Conservation (phyloP, 2,329 filamentous ascomycete genomes). For the Fusarium graminum region DNA sequence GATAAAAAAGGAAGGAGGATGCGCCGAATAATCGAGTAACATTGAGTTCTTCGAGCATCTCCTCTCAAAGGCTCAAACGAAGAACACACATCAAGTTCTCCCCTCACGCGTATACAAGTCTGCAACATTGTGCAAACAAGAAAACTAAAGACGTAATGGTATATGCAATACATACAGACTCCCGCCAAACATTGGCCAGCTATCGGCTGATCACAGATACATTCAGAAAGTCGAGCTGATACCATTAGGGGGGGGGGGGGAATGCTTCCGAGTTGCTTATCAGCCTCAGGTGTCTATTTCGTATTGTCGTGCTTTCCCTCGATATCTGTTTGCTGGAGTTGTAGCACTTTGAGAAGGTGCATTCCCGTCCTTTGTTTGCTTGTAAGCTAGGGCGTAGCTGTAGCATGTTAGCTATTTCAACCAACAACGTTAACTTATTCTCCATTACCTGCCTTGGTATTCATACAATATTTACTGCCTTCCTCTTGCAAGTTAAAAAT, state of each 20-base stretch:
- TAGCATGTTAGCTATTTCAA: slow-evolving; percentile 5
- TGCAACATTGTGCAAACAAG: not conserved
- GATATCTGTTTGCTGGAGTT: slow-evolving; percentile 23
- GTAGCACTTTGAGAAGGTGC: not conserved
- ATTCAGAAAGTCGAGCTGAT: not conserved
- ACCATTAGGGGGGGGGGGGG: not conserved
- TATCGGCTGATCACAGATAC: slow-evolving; percentile 30
- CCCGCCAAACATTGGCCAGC: slow-evolving; percentile 14
- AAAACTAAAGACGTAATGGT: not conserved
- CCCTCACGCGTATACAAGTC: not conserved
- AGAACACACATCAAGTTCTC: not conserved
- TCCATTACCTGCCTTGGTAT: not conserved
- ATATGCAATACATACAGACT: slow-evolving; percentile 12
- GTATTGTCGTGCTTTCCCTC: not conserved
- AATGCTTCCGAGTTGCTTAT: not conserved
- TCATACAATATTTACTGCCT: not conserved
- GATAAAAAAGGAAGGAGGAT: not conserved
- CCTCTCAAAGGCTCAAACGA: too few relatives aligned
- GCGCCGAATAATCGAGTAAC: too few relatives aligned
- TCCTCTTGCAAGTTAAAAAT: too few relatives aligned
- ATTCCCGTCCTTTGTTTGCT: slow-evolving; percentile 9
- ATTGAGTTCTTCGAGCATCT: too few relatives aligned
- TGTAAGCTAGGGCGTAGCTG: slow-evolving; percentile 3
- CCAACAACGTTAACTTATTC: slow-evolving; percentile 17
- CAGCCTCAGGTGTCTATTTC: not conserved